Percentiles rank a stretch among this genome's conserved stretches.
Conservation (phyloP, 495 filamentous ascomycete species). For the Lophiotrema nucula region DNA sequence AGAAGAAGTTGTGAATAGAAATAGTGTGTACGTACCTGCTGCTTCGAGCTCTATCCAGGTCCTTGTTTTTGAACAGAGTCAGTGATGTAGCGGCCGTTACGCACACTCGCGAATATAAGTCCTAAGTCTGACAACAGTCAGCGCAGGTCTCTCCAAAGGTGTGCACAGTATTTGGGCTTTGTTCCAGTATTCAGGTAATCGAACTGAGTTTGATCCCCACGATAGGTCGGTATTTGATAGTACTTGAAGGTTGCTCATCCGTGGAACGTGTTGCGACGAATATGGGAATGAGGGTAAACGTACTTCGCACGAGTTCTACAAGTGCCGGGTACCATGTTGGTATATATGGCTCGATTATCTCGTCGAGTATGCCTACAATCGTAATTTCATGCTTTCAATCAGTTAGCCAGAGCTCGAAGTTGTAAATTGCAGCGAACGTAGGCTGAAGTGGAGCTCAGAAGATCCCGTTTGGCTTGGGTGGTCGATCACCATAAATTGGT, state of each 20-base stretch:
- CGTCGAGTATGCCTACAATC: not conserved
- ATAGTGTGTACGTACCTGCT: constrained; percentile 2
- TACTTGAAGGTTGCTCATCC: constrained; percentile 28
- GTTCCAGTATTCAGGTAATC: constrained; percentile 26
- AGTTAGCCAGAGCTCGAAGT: not conserved
- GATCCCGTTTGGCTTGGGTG: constrained; percentile 31
- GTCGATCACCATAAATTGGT: constrained; percentile 30
- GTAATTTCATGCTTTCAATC: not conserved
- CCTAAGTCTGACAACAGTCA: too few species aligned
- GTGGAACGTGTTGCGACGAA: not conserved
- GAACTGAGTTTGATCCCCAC: constrained; percentile 30
- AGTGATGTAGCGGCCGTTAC: not conserved
- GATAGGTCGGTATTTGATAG: constrained; percentile 31
- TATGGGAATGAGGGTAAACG: not conserved
- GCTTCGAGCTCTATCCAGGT: not conserved
- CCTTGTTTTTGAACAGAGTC: not conserved
- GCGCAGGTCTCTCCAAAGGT: too few species aligned
- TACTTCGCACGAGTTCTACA: not conserved
- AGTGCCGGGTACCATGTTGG: not conserved
- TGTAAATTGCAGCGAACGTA: not conserved
- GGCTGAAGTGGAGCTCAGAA: constrained; percentile 14
- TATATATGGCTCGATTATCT: not conserved
- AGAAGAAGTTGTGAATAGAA: not conserved
- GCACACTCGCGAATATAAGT: too few species aligned
- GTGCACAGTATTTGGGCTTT: not conserved